phyloP scores from a whole-genome alignment of 2,329 filamentous ascomycete genomes.

The Phaeosphaeria sp. region DNA sequence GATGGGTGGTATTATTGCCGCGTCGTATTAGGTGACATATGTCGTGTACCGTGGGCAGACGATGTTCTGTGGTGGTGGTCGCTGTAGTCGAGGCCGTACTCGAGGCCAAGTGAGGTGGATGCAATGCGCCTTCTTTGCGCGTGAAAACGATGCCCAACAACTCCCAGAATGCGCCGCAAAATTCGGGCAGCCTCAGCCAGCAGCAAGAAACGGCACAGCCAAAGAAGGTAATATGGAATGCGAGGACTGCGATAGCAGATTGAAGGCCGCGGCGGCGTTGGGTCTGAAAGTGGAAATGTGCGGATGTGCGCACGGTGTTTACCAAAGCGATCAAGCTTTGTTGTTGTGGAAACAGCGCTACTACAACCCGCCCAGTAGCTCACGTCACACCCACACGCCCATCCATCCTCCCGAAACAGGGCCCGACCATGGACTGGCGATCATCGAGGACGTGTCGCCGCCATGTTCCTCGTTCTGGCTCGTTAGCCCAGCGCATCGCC shows the following conservation, averaged over 20 bases:
- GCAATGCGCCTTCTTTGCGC: constrained; percentile 34
- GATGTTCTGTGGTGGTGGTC: constrained; percentile 15
- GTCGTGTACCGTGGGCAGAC: constrained; percentile 28
- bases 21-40: constrained; percentile 33
- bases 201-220: constrained; percentile 28
- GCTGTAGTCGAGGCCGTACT: constrained; percentile 15
- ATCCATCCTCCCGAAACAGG: constrained; percentile 7
- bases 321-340: constrained; percentile 18
- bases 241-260: constrained; percentile 25
- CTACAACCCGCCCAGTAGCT: constrained; percentile 22
- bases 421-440: not conserved
- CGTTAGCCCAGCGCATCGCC: not conserved
- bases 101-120: constrained; percentile 27
- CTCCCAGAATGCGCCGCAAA: constrained; percentile 22
- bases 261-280: constrained; percentile 29
- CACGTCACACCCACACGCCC: constrained; percentile 17
- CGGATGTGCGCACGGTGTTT: constrained; percentile 28
- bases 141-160: constrained; percentile 19
- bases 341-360: constrained; percentile 29
- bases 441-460: not conserved
- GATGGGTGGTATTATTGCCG: constrained; percentile 13
- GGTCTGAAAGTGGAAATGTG: constrained; percentile 31
- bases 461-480: not conserved
- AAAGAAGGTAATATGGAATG: constrained; percentile 44
- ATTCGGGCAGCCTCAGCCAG: constrained; percentile 26